phyloP scores from a whole-genome alignment of 352 stramenopile species.

The Blastocystis sp. region DNA sequence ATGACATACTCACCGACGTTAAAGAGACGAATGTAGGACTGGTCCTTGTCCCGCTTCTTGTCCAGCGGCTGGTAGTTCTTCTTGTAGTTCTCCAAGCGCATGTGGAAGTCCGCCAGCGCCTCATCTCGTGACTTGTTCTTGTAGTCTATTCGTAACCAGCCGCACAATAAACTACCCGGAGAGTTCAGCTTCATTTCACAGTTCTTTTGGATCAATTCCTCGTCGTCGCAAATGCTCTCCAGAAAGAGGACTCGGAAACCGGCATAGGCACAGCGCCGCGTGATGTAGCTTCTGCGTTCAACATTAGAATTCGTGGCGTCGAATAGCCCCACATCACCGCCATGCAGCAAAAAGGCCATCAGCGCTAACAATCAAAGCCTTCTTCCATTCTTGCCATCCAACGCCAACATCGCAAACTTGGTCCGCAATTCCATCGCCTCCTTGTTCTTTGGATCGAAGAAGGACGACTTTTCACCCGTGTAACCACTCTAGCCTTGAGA shows the following conservation, averaged over 20 bases:
- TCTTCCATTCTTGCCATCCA: not conserved
- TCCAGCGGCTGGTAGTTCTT: constrained; percentile 83
- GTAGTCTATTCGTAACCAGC: not conserved
- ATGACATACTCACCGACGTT: constrained; percentile 75
- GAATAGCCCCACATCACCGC: constrained; percentile 64
- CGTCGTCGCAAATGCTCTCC: constrained; percentile 63
- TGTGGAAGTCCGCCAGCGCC: constrained; percentile 55
- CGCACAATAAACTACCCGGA: not conserved
- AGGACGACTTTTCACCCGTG: constrained; percentile 43
- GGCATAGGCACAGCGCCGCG: not conserved
- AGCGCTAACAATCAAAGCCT: no score
- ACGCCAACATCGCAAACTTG: constrained; percentile 41
- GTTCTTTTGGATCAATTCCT: constrained; percentile 57
- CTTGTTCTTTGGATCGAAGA: constrained; percentile 65
- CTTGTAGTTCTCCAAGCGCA: constrained; percentile 67
- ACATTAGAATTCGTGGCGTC: constrained; percentile 65
- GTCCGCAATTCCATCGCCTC: constrained; percentile 39
- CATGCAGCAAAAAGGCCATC: constrained; percentile 47
- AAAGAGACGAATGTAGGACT: constrained; percentile 86
- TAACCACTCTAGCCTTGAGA: constrained; percentile 17
- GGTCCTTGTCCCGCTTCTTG: constrained; percentile 78
- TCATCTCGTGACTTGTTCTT: constrained; percentile 37
- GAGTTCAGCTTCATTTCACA: constrained; percentile 67
- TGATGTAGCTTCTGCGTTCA: constrained; percentile 52
- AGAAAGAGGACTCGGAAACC: constrained; percentile 62